A percentile compares a stretch with the other conserved stretches of the same genome.
Evolutionary conservation across 345 rosid genomes (phyloP).

Genomic region (Aegle marmelos): DNA sequence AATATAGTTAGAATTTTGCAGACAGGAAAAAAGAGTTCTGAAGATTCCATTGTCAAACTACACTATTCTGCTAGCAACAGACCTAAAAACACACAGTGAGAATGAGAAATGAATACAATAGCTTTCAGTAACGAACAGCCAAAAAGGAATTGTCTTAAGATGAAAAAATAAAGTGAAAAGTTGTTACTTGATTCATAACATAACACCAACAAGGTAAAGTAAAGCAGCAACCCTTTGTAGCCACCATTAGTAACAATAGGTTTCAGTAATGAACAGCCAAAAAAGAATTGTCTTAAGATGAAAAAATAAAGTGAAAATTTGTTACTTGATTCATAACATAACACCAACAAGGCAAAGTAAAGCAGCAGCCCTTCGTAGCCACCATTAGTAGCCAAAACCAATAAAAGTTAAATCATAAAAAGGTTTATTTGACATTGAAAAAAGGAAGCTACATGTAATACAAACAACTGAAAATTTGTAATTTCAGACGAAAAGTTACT

Average conservation of each 20-base stretch:
- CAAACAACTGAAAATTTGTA: neutral
- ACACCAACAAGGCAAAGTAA: neutral
- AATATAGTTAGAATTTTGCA: neutral
- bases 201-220: neutral
- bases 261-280: too few relatives aligned
- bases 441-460: neutral
- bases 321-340: neutral
- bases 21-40: too few relatives aligned
- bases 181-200: neutral
- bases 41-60: neutral
- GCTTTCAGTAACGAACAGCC: neutral
- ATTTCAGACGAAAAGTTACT: constrained; percentile 3
- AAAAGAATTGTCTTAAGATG: too few relatives aligned
- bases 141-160: neutral
- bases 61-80: neutral
- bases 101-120: neutral
- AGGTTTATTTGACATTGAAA: neutral
- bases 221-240: neutral
- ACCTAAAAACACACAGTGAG: neutral
- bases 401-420: neutral
- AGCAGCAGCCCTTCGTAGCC: neutral
- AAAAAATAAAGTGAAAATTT: neutral
- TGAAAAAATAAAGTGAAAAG: neutral
- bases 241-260: neutral
- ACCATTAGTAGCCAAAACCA: neutral